Evolutionary conservation across 768 basidiomycete genomes (phyloP), one percentile per base, ranked within the genome.

Genomic region (Lactarius psammicola): DNA sequence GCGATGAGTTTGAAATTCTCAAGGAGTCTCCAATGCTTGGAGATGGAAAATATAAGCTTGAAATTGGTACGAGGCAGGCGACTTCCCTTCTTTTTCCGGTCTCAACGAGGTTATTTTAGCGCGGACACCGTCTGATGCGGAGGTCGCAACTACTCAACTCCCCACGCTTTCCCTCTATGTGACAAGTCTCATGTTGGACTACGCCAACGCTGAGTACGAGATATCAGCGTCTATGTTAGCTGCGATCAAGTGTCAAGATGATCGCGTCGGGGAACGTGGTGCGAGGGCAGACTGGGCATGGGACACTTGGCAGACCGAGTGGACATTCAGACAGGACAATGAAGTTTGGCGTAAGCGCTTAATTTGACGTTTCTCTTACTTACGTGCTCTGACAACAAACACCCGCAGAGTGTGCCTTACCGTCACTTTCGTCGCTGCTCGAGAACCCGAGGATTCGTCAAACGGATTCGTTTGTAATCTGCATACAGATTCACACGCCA

Each of bases 261-360:
- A 86, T 67, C 79, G 83, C 56, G 75, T 77, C 13, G 89, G 88
- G 7, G 82, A 86, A 70, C 80, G 86, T 13, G 84, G 86, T 6
- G 84, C 85, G 0, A 84, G 87, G 18, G 78, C 86, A 34, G 84
- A 88, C 49, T 92, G 88, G 87, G 78, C 86, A 30, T 92, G 89
- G 88, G 86, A 89, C 63, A 77, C 77, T 62, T 88, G 87, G 85
- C 84, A 88, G 66, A 82, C 79, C 65, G 86, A 88, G 65, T 90
- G 85, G 84, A 80, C 83, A 1, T 92, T 90, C 76, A 78, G 88
- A 51, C 81, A 81, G 59, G 87, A 87, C 60, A 84, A 82, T 60
- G 88, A 91, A 78, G 87, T 89, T 49, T 90, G 86, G 87, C 85
- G 88, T 89, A 72, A 71, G 83, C 68, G 1, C 63, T 31, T n/a